These are phyloP conservation scores for Populus tremula DNA, from an alignment of 345 rosid species.

Conservation along the genomic window DNA sequence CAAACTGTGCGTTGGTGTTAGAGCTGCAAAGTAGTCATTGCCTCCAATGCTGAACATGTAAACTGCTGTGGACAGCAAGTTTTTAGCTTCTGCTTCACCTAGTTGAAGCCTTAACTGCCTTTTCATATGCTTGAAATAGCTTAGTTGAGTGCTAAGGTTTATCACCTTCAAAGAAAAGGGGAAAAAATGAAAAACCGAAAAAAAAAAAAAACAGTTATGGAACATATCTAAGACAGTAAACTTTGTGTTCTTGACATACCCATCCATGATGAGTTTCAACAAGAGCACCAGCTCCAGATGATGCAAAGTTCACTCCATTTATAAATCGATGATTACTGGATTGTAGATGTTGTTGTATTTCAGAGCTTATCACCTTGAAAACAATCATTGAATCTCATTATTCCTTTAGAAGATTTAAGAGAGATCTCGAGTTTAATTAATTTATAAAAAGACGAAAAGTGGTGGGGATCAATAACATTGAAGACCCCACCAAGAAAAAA, in stretches of 20 bases:
- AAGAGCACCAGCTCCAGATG: constrained; percentile 55
- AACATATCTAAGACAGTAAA: no score
- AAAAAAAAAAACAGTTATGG: not conserved
- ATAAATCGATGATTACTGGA: constrained; percentile 19
- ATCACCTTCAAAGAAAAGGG: constrained; percentile 31
- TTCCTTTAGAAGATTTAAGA: no score
- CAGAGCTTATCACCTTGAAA: no score
- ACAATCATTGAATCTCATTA: not conserved
- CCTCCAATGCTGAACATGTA: constrained; percentile 37
- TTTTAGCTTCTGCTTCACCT: constrained; percentile 32
- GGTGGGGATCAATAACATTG: no score
- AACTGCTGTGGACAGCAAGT: constrained; percentile 34
- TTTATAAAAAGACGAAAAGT: no score
- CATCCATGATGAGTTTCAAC: constrained; percentile 34
- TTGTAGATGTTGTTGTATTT: no score
- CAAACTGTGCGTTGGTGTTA: constrained; percentile 16
- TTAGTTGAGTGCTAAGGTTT: constrained; percentile 34
- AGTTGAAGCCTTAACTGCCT: constrained; percentile 26
- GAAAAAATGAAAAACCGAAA: not conserved
- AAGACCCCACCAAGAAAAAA: no score
- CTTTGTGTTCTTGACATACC: constrained; percentile 15
- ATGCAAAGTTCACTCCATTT: constrained; percentile 48
- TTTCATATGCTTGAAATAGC: constrained; percentile 32
- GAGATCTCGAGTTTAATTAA: no score
- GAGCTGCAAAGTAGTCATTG: constrained; percentile 30